Base-by-base conservation (phyloP, 2,329 filamentous ascomycete genomes). In the Ophiognomonia clavigignenti-juglandacearum region DNA sequence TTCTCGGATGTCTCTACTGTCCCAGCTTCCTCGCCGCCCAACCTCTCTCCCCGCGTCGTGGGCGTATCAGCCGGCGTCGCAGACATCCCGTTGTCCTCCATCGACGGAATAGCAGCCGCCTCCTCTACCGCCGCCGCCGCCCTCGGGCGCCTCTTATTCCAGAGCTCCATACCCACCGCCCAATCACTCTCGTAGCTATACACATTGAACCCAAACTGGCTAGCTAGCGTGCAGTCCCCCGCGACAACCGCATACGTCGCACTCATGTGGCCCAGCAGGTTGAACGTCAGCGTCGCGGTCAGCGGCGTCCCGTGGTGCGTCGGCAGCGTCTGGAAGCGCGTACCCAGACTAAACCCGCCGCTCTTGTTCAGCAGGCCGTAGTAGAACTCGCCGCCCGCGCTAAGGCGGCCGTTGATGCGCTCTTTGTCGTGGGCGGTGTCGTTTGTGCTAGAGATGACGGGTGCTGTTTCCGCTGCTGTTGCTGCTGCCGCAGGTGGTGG, bases 161-260 rank as follows among this genome's bases (percentile, higher is more conserved):
- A 98, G 36, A 97, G 72, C 69, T 98, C 93, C 70, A 89, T 88
- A 13, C 93, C 93, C 20, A 97, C 78, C 22, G 90, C 85, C 74
- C 96, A 85, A 49, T 93, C 87, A 61, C 89, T 96, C 71, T 98
- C 93, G 71, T 96, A 98, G 63, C 89, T 96, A 68, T 96, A 97
- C 41, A 96, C 86, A 60, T 98, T 98, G 69, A 98, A 98, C 61
- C 95, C 90, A 69, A 97, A 92, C 41, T 86, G 83, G 19, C 90
- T 95, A 54, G 90, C 93, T 41, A 98, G 77, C 10, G 89, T 87
- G 56, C 95, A 80, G 58, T 89, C 82, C 27, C 80, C 80, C 2
- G 92, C 92, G 59, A 88, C 86, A 39, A 97, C 88, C 0, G 93
- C 88, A 64, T 98, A 98, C 14, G 83, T 95, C 29, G 90, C 88